Conservation (phyloP, 2,329 filamentous ascomycete genomes). For the Bipolaris gigantea region DNA sequence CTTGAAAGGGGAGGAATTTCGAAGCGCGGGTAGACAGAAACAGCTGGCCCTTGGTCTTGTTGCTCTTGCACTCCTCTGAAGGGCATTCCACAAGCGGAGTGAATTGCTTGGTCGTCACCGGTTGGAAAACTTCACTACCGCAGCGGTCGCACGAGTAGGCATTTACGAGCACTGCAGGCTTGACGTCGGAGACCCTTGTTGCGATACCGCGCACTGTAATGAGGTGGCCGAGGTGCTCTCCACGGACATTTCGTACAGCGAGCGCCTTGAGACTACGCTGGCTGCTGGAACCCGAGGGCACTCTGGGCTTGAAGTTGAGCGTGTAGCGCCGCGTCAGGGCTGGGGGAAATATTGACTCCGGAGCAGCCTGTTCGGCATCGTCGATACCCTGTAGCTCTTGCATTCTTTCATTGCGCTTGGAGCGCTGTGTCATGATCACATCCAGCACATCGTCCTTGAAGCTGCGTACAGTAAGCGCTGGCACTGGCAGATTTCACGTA, state of each 20-base stretch:
- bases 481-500: background rate
- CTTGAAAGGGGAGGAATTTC: slow-evolving; percentile 96
- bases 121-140: slow-evolving; percentile 96
- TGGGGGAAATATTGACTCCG: slow-evolving; percentile 81
- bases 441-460: slow-evolving; percentile 98
- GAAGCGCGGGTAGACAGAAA: slow-evolving; percentile 94
- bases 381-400: slow-evolving; percentile 48
- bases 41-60: slow-evolving; percentile 90
- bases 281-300: slow-evolving; percentile 68
- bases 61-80: slow-evolving; percentile 84
- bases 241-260: slow-evolving; percentile 90
- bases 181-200: slow-evolving; percentile 95
- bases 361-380: slow-evolving; percentile 61
- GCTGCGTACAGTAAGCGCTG: slow-evolving; percentile 50
- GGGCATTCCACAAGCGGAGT: slow-evolving; percentile 84
- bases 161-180: slow-evolving; percentile 95
- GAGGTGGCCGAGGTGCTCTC: slow-evolving; percentile 87
- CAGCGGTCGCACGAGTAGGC: slow-evolving; percentile 97
- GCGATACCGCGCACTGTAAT: slow-evolving; percentile 95
- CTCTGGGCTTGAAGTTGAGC: slow-evolving; percentile 90
- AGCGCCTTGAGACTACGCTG: slow-evolving; percentile 64
- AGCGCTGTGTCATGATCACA: slow-evolving; percentile 90
- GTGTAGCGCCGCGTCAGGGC: slow-evolving; percentile 93
- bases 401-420: slow-evolving; percentile 80
- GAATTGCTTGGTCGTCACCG: slow-evolving; percentile 87